These are phyloP conservation scores for Knoxdaviesia capensis DNA, from an alignment of 2,329 filamentous ascomycete genomes.

Conservation along the genomic window DNA sequence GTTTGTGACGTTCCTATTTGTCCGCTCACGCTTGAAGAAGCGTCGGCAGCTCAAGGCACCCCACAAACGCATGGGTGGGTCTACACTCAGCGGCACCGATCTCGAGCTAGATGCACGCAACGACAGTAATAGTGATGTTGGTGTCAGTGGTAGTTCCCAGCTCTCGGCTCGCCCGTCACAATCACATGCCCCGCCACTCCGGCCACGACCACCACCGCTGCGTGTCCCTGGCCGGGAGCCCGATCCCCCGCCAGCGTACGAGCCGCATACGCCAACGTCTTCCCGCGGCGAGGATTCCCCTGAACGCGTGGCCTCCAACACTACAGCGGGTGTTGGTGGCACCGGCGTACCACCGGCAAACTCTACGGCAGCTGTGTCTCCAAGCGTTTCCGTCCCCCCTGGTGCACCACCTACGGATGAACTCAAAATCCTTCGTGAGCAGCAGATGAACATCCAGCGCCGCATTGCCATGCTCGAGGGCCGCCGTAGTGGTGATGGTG, in stretches of 20 bases:
- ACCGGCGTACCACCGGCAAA: too few species aligned
- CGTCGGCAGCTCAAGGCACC: too few species aligned
- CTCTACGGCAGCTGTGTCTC: too few species aligned
- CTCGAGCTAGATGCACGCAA: neutral
- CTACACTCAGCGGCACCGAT: neutral
- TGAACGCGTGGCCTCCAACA: slow-evolving; percentile 5
- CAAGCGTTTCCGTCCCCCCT: too few species aligned
- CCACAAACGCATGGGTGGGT: neutral
- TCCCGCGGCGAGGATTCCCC: slow-evolving; percentile 8
- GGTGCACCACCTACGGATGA: slow-evolving; percentile 10
- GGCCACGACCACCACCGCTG: neutral
- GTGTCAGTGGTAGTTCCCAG: neutral
- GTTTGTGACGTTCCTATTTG: slow-evolving; percentile 3
- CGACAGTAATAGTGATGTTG: neutral
- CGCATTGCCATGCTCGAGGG: slow-evolving; percentile 15
- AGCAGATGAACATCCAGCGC: slow-evolving; percentile 15
- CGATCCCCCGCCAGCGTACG: slow-evolving; percentile 14
- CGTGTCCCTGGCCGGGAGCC: slow-evolving; percentile 7
- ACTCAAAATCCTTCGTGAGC: slow-evolving; percentile 12
- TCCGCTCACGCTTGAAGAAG: slow-evolving; percentile 3
- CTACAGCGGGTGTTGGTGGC: too few species aligned
- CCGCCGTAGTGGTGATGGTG: neutral
- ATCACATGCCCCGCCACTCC: neutral
- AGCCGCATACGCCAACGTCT: slow-evolving; percentile 9
- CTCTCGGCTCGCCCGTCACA: neutral